Evolutionary conservation across 2,329 filamentous ascomycete species (phyloP), one percentile per base, ranked within the genome.

Genomic region (Xylaria sp.): DNA sequence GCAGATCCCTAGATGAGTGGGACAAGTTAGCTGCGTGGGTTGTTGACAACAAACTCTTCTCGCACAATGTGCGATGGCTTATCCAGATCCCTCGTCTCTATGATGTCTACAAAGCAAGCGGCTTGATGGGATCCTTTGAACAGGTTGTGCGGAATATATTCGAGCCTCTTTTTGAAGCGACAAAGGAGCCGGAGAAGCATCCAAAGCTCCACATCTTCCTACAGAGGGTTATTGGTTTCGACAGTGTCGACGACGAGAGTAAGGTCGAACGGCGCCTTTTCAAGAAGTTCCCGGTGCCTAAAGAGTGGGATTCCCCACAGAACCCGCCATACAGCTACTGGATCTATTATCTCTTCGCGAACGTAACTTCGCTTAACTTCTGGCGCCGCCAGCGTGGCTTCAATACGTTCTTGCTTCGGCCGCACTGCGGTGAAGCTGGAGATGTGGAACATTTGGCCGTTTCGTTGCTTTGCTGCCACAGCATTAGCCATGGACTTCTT

Each of bases 311-410:
- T 65, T 92, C 91, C 0, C 92, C 90, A 69, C 92, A 97, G 74
- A 99, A 99, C 71, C 94, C 94, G 11, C 94, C 94, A 0, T 99
- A 99, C 77, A 97, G 90, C 72, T 99, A 99, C 76, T 99, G 94
- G 94, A 90, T 97, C 71, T 99, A 99, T 76, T 96, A 96, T 71
- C 81, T 97, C 56, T 97, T 94, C 70, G 87, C 94, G 64, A 99
- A 99, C 74, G 91, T 97, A 74, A 83, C 89, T 0, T 96, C 92
- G 8, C 81, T 99, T 67, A 99, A 99, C 72, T 84, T 88, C 60
- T 97, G 90, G 89, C 86, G 94, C 49, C 93, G 91, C 71, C 87
- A 88, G 71, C 87, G 93, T 54, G 92, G 92, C 0, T 97, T 97
- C 81, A 99, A 96, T 74, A 99, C 94, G 0, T 95, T 99, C 72